Evolutionary conservation across 805 yeast genomes (phyloP), one percentile per base, ranked within the genome.

Genomic region (Candida easanensis): DNA sequence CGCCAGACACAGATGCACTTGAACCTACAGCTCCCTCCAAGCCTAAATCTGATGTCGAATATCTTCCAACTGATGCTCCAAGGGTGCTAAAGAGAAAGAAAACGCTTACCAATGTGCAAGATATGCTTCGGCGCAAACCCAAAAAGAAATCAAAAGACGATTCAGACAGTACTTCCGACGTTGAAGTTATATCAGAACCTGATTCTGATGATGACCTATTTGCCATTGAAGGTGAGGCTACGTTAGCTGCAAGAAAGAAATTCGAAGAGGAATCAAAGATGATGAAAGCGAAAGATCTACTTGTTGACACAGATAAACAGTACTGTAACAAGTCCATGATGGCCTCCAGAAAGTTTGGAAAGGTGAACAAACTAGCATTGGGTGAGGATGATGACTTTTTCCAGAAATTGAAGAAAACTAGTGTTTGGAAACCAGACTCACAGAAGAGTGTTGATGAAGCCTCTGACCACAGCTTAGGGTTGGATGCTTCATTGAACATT

Each of bases 401-500:
- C 15, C 25, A 44, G 2, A 36, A 21, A 7, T 7, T 56, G 25
- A 47, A 42, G 31, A 38, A 18, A 5, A 34, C 47, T 5, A 36
- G 36, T 2, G 47, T 53, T 5, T 44, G 50, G 36, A 44, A 43
- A 3, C 50, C 53, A n/a, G 34, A 31, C n/a, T 26, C 36, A 13
- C 34, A 32, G n/a, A 30, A 30, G 33, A 30, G 31, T 19, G 33
- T 6, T 30, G 21, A 17, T 15, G 17, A 15, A 4, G 38, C 14
- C 16, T 6, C 6, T 15, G 38, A 25, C 16, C 20, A 6, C 26
- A 18, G 26, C 14, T n/a, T 23, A n/a, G 30, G 14, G 15, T 6
- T 13, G n/a, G 30, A 26, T 13, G 25, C 10, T 22, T 22, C 25
- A 22, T 26, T 26, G 30, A 13, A 26, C 11, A 9, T 45, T 17